A percentile compares a stretch with the other conserved stretches of the same genome.
These are phyloP conservation scores for Aspergillus funiculosus DNA, from an alignment of 495 filamentous ascomycete genomes.

Conservation along the genomic window DNA sequence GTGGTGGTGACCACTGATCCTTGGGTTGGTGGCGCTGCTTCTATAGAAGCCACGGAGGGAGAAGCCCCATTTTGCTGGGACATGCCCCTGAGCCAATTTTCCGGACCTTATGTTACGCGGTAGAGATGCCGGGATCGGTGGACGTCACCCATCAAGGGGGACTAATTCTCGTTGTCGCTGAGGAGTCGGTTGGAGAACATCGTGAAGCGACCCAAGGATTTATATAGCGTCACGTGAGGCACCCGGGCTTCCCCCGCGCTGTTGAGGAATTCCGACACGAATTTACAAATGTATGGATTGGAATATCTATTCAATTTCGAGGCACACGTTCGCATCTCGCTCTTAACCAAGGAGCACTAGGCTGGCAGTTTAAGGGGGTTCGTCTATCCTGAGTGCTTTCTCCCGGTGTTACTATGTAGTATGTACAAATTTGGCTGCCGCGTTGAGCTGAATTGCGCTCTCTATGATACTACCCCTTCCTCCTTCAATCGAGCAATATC, in stretches of 20 bases:
- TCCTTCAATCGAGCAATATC: constrained; percentile 59
- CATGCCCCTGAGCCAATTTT: constrained; percentile 17
- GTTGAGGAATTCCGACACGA: too few relatives aligned
- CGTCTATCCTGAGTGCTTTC: too few relatives aligned
- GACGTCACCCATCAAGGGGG: background rate
- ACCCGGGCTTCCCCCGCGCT: constrained; percentile 9
- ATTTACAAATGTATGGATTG: background rate
- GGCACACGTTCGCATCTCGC: too few relatives aligned
- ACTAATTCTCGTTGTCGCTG: background rate
- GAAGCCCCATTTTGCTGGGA: constrained; percentile 27
- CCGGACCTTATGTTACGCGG: background rate
- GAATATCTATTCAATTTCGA: background rate
- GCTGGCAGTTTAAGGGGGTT: too few relatives aligned
- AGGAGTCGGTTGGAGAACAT: background rate
- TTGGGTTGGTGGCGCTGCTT: constrained; percentile 19
- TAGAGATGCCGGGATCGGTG: background rate
- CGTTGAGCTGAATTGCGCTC: too few relatives aligned
- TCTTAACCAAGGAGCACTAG: too few relatives aligned
- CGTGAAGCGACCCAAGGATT: constrained; percentile 23
- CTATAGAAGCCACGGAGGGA: constrained; percentile 24
- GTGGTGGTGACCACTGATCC: constrained; percentile 12
- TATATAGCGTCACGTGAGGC: constrained; percentile 33
- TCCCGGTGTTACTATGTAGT: too few relatives aligned
- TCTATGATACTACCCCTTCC: constrained; percentile 64
- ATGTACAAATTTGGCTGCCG: too few relatives aligned